A percentile compares a stretch with the other conserved stretches of the same genome.
phyloP scores from a whole-genome alignment of 2,329 filamentous ascomycete genomes.

The Huntiella moniliformis region DNA sequence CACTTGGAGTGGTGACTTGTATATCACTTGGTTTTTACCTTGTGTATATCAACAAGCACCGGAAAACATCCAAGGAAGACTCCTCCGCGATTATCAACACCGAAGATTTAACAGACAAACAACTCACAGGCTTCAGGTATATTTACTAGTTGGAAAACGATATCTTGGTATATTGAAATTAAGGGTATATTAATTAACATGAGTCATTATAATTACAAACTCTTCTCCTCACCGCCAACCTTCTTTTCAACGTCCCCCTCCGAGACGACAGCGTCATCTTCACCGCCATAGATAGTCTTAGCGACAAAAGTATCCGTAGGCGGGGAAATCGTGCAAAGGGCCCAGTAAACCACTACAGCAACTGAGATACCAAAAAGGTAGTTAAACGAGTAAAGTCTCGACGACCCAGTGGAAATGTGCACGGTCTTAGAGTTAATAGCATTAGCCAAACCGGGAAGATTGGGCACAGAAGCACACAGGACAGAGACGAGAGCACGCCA shows the following conservation, averaged over 20 bases:
- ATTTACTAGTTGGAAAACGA: slow-evolving; percentile 18
- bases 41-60: slow-evolving; percentile 31
- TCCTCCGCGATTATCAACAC: neutral
- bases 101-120: slow-evolving; percentile 33
- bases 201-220: neutral
- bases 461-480: slow-evolving; percentile 22
- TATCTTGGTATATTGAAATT: neutral
- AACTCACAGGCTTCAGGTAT: slow-evolving; percentile 36
- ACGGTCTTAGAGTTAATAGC: slow-evolving; percentile 7
- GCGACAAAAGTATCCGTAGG: slow-evolving; percentile 7
- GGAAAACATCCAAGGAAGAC: slow-evolving; percentile 20
- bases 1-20: slow-evolving; percentile 23
- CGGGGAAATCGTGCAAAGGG: slow-evolving; percentile 7
- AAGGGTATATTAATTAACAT: neutral
- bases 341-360: slow-evolving; percentile 13
- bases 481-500: slow-evolving; percentile 25
- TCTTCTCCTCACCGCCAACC: slow-evolving; percentile 4
- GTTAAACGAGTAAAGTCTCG: slow-evolving; percentile 15
- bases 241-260: slow-evolving; percentile 5
- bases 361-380: slow-evolving; percentile 15
- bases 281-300: slow-evolving; percentile 8
- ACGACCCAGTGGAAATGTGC: slow-evolving; percentile 5
- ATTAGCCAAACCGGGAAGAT: slow-evolving; percentile 24
- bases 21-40: slow-evolving; percentile 32
- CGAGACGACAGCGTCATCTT: neutral